Conservation (phyloP, 78 protist genomes). For the Protostelium mycophagum region DNA sequence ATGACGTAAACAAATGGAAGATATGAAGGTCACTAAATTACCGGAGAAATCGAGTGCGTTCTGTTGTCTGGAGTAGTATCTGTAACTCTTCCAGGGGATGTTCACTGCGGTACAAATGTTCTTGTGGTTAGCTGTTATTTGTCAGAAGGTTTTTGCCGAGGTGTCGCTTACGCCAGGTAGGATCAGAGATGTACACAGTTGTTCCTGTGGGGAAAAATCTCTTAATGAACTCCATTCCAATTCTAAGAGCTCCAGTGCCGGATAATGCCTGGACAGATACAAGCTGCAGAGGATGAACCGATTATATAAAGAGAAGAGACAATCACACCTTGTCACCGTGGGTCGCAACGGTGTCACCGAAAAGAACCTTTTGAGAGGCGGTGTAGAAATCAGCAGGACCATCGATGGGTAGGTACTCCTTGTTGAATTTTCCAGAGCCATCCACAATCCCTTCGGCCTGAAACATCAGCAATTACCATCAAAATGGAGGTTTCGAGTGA, state of each 20-base stretch:
- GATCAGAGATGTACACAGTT: constrained; percentile 81
- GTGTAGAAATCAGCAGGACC: constrained; percentile 72
- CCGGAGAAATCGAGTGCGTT: constrained; percentile 64
- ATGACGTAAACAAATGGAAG: background rate
- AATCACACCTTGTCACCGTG: constrained; percentile 11
- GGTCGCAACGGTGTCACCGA: constrained; percentile 56
- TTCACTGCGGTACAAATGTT: constrained; percentile 72
- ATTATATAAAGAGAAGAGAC: background rate
- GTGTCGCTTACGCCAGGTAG: constrained; percentile 87
- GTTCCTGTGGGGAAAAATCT: constrained; percentile 28
- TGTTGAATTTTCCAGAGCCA: constrained; percentile 4
- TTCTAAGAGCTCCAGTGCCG: constrained; percentile 96
- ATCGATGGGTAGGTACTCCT: constrained; percentile 89
- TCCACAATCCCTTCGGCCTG: background rate
- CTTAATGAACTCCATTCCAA: constrained; percentile 72
- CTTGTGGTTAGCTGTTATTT: constrained; percentile 67
- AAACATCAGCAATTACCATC: background rate
- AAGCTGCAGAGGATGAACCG: constrained; percentile 7
- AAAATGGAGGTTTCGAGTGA: constrained; percentile 23
- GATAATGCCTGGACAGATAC: constrained; percentile 88
- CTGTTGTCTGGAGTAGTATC: constrained; percentile 41
- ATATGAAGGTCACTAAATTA: background rate
- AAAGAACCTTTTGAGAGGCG: constrained; percentile 46
- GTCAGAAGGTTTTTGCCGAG: background rate
- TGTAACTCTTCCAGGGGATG: constrained; percentile 58